Base-by-base conservation (phyloP, 2,329 filamentous ascomycete species). In the Ophiocordyceps camponoti-leonardi region DNA sequence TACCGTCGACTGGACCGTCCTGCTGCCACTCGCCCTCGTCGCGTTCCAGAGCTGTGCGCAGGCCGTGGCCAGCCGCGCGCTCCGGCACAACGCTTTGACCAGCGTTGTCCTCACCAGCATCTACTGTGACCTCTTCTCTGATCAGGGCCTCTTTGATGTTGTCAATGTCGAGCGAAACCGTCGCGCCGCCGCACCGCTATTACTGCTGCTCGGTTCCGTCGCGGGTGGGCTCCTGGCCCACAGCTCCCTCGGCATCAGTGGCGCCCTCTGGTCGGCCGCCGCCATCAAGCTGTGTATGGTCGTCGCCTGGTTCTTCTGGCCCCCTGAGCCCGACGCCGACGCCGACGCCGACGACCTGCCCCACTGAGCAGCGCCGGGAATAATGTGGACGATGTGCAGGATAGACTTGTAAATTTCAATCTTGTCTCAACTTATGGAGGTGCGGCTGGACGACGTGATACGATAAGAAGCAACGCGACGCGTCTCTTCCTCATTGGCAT, bases 101-200 rank as follows among this genome's bases (percentile, higher is more conserved):
- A 86, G 81, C 49, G 83, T 87, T 16, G 85, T 88, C 3, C 62
- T 92, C 48, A 90, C 85, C 1, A 86, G 81, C 57, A 79, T 85
- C 49, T 90, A 88, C 64, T 87, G 83, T 56, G 85, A 90, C 58
- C 56, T 90, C 19, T 86, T 86, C 52, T 82, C 79, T 1, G 82
- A 86, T 47, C 61, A 64, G 30, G 59, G 68, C 22, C 53, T 76
- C 4, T 69, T 75, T 33, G 58, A 59, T 1, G 43, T 56, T 10
- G 49, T 57, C 39, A 75, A 75, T 48, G 58, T 58, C 6, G 71
- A 75, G 56, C 58, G 72, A 30, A 75, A 76, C 50, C 64, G 69
- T 19, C 59, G 73, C 41, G 56, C 68, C 2, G 68, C 61, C 0
- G 73, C 73, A 1, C 72, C 72, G 2, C 44, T 69, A 2, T 52